Percentiles rank a stretch among this genome's conserved stretches.
These are phyloP conservation scores for Dactylellina drechsleri DNA, from an alignment of 2,329 filamentous ascomycete species.

Conservation along the genomic window DNA sequence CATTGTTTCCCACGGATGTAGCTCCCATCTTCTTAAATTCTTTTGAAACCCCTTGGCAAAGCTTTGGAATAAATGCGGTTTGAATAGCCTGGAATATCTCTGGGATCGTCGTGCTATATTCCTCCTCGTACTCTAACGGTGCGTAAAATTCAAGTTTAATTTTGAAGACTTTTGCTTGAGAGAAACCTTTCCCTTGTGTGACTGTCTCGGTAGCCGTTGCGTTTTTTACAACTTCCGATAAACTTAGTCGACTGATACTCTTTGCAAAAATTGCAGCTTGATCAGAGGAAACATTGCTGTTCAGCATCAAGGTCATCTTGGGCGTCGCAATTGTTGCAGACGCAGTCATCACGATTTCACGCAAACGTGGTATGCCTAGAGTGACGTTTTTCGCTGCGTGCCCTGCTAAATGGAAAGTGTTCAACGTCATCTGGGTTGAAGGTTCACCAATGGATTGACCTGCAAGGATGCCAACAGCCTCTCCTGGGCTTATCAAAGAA, in stretches of 20 bases:
- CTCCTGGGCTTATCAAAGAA: conserved; percentile 91
- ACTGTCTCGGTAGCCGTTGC: conserved; percentile 82
- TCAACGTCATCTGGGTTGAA: conserved; percentile 98
- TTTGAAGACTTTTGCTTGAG: conserved; percentile 84
- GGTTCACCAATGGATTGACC: conserved; percentile 97
- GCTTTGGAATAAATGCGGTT: conserved; percentile 76
- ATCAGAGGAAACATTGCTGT: conserved; percentile 74
- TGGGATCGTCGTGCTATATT: conserved; percentile 81
- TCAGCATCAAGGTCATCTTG: conserved; percentile 83
- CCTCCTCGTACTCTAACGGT: conserved; percentile 80
- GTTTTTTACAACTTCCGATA: conserved; percentile 84
- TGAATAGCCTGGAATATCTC: conserved; percentile 86
- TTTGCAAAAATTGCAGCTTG: conserved; percentile 86
- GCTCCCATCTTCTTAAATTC: conserved; percentile 82
- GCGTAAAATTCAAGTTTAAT: conserved; percentile 86
- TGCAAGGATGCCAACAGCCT: conserved; percentile 95
- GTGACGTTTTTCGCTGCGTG: conserved; percentile 99
- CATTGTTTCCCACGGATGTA: conserved; percentile 69
- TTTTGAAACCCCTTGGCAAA: conserved; percentile 76
- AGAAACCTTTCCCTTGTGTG: conserved; percentile 74
- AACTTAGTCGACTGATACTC: conserved; percentile 83
- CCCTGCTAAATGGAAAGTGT: conserved; percentile 99
- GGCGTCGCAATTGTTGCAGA: conserved; percentile 89
- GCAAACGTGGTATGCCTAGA: conserved; percentile 92
- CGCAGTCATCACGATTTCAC: conserved; percentile 98